A percentile compares a stretch with the other conserved stretches of the same genome.
phyloP scores from a whole-genome alignment of 768 basidiomycete genomes.

The Lactarius hatsudake region DNA sequence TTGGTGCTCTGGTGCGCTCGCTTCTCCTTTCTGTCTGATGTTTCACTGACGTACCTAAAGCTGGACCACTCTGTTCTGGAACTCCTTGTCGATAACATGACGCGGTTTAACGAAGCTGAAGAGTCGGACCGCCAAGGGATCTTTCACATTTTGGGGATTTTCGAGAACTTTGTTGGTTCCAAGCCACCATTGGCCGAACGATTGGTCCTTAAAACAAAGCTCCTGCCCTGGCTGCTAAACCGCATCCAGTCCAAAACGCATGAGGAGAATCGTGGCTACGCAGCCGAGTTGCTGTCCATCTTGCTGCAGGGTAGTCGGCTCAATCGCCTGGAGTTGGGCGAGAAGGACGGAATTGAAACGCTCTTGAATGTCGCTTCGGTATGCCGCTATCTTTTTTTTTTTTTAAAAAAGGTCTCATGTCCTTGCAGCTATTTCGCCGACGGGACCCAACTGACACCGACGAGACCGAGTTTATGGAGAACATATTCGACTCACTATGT shows the following conservation, averaged over 20 bases:
- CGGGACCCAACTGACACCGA: constrained; percentile 83
- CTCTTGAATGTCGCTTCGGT: constrained; percentile 79
- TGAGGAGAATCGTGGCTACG: constrained; percentile 90
- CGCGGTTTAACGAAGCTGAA: constrained; percentile 85
- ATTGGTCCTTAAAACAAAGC: constrained; percentile 69
- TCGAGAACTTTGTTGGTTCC: constrained; percentile 90
- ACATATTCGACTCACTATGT: constrained; percentile 87
- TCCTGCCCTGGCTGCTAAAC: constrained; percentile 76
- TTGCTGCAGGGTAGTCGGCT: constrained; percentile 70
- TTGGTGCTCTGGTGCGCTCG: constrained; percentile 68
- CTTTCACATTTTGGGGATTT: constrained; percentile 90
- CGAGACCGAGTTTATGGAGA: constrained; percentile 98
- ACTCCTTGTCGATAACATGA: constrained; percentile 84
- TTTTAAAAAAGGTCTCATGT: constrained; percentile 22
- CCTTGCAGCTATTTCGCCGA: constrained; percentile 74
- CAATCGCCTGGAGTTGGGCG: constrained; percentile 67
- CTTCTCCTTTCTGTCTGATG: background rate
- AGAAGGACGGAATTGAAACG: constrained; percentile 75
- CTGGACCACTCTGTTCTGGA: constrained; percentile 82
- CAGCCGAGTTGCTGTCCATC: constrained; percentile 91
- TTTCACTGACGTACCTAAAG: constrained; percentile 40
- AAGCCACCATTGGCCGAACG: constrained; percentile 69
- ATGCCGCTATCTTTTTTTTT: constrained; percentile 32
- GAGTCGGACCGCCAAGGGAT: constrained; percentile 90
- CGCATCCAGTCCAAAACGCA: constrained; percentile 70